Base-by-base conservation (phyloP, 345 rosid genomes). In the Cardamine chenopodiifolia region DNA sequence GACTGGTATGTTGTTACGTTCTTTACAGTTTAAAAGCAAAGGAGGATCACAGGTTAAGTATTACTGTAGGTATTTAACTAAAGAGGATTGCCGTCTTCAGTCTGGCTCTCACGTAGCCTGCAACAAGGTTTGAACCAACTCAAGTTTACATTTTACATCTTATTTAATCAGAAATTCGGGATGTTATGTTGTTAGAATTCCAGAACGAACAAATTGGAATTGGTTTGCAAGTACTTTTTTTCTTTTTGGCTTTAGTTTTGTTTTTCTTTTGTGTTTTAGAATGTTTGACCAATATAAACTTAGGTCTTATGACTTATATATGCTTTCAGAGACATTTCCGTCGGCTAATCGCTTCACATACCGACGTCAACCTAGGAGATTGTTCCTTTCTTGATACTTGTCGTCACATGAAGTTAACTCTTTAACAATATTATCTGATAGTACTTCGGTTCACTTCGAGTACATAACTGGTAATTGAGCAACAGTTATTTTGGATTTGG, bases 311-410 rank as follows among this genome's bases (percentile, higher is more conserved):
- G 35, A 22, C 22, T 7, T 42, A 23, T 55, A 48, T 42, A 47
- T 60, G 48, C 57, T 79, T 85, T 20, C 86, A 95, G 99, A 94
- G 95, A 76, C 99, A 95, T 85, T 95, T 95, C 26, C 89, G 97
- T 57, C 85, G 97, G 67, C 86, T 92, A 44, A 90, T 95, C 61
- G 97, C 99, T 81, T 91, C 91, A 69, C 99, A 95, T 75, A 95
- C 99, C 11, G 98, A 95, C 26, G 72, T 90, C 72, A 87, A 86
- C 79, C 86, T 92, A 75, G 99, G 99, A 70, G 99, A 95, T 73
- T 95, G 99, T 81, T 95, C 99, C 68, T 95, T 95, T 85, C 97
- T 95, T 9, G 99, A 95, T 83, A 95, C 99, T 71, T 95, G 99
- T 79, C 96, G 99, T 52, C 99, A 95, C 82, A 95, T 95, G 99